Evolutionary conservation across 768 basidiomycete genomes (phyloP).

Genomic region (Russula sp.): DNA sequence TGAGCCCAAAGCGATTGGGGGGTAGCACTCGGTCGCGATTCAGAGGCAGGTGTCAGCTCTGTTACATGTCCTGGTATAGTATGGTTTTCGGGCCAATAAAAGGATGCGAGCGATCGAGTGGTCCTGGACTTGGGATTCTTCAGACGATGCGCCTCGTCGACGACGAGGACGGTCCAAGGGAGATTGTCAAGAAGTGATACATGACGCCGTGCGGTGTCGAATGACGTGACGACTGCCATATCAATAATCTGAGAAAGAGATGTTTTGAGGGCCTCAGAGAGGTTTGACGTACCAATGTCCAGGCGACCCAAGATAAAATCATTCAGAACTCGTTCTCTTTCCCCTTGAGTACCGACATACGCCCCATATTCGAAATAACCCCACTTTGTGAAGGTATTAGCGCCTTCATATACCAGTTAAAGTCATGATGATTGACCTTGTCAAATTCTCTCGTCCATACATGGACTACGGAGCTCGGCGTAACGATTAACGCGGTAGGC

Average conservation of each 20-base stretch:
- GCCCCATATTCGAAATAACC: conserved; percentile 87
- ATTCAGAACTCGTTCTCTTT: conserved; percentile 54
- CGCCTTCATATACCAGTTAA: background rate
- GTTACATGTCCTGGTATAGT: conserved; percentile 29
- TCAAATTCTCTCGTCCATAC: conserved; percentile 92
- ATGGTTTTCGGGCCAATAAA: conserved; percentile 46
- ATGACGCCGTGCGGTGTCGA: conserved; percentile 69
- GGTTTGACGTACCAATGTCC: conserved; percentile 67
- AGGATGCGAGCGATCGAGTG: conserved; percentile 66
- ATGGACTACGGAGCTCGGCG: conserved; percentile 75
- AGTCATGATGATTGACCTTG: conserved; percentile 48
- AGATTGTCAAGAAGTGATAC: conserved; percentile 67
- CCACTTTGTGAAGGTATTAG: conserved; percentile 56
- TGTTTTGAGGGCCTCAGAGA: background rate
- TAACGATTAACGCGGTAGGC: conserved; percentile 86
- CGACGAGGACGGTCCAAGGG: conserved; percentile 68
- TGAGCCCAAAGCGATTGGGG: background rate
- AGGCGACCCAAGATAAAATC: conserved; percentile 80
- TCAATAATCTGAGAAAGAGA: background rate
- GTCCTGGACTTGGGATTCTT: conserved; percentile 74
- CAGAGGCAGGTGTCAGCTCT: conserved; percentile 16
- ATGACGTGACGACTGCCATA: conserved; percentile 69
- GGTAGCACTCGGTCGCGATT: background rate
- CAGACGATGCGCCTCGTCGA: conserved; percentile 89
- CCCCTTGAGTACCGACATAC: conserved; percentile 54